These are phyloP conservation scores for Boeremia lycopersici DNA, from an alignment of 2,329 filamentous ascomycete genomes.

Conservation along the genomic window DNA sequence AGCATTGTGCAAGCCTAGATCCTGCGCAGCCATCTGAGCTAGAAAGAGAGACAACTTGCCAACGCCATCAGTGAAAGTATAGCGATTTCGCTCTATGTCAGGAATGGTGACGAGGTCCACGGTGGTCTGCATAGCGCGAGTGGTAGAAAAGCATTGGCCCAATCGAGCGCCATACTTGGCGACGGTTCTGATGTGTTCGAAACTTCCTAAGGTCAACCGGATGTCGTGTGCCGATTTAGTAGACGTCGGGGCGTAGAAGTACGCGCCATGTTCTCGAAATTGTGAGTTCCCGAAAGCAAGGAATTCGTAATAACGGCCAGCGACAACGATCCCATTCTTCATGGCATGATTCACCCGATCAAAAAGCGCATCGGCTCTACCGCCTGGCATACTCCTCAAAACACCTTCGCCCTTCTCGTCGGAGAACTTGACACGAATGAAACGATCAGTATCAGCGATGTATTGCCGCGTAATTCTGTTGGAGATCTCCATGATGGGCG, in stretches of 20 bases:
- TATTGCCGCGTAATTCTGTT: conserved; percentile 85
- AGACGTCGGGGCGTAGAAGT: conserved; percentile 81
- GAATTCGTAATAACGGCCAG: conserved; percentile 82
- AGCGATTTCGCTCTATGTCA: conserved; percentile 72
- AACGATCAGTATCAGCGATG: conserved; percentile 71
- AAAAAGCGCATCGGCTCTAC: conserved; percentile 65
- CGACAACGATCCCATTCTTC: conserved; percentile 79
- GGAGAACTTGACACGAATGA: conserved; percentile 86
- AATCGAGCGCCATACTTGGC: conserved; percentile 89
- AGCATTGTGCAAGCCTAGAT: conserved; percentile 66
- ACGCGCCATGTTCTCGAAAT: conserved; percentile 87
- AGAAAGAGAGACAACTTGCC: conserved; percentile 86
- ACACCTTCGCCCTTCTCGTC: conserved; percentile 70
- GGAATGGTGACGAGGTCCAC: conserved; percentile 64
- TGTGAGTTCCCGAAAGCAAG: conserved; percentile 96
- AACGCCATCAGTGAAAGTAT: conserved; percentile 88
- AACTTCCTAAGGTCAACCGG: conserved; percentile 83
- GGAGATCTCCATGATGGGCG: conserved; percentile 81
- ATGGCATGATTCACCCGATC: conserved; percentile 74
- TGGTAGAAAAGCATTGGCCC: conserved; percentile 96
- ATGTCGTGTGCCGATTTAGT: conserved; percentile 75
- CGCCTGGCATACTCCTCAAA: conserved; percentile 39
- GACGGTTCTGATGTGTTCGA: conserved; percentile 79
- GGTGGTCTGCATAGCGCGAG: conserved; percentile 71
- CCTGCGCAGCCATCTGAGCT: conserved; percentile 72